Base-by-base conservation (phyloP, 2,329 filamentous ascomycete genomes). In the Penicillium sp. region DNA sequence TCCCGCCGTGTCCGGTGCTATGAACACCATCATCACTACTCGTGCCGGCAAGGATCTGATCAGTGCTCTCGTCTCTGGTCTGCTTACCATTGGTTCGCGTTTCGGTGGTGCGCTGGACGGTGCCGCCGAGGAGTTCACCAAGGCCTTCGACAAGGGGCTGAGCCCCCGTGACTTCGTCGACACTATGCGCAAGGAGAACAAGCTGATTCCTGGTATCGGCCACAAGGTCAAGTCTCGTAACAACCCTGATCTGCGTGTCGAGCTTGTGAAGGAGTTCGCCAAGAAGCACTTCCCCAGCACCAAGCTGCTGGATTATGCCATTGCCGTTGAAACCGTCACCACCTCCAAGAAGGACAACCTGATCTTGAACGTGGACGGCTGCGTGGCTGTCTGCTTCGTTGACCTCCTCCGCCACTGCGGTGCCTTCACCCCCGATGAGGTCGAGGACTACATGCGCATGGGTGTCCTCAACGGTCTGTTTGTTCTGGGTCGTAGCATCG, bases 301-400 rank as follows among this genome's bases (percentile, higher is more conserved):
- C 80, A 97, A 97, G 81, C 83, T 97, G 67, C 88, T 98, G 68
- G 93, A 98, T 77, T 98, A 96, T 71, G 93, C 93, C 56, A 82
- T 98, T 64, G 93, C 93, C 32, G 93, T 98, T 56, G 93, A 98
- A 81, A 87, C 86, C 8, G 93, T 98, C 53, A 98, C 93, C 40
- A 98, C 93, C 35, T 96, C 89, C 54, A 98, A 98, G 87, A 98
- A 98, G 81, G 93, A 98, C 77, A 98, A 97, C 80, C 82, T 98
- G 58, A 98, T 98, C 61, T 84, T 98, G 63, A 98, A 98, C 79
- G 93, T 98, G 45, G 93, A 97, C 67, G 93, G 93, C 61, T 95
- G 88, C 70, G 86, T 98, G 64, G 93, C 93, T 56, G 93, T 98
- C 68, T 96, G 90, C 84, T 98, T 98, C 67, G 90, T 98, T 54